phyloP scores from a whole-genome alignment of 2,329 filamentous ascomycete species.

The Aspergillus neotritici region DNA sequence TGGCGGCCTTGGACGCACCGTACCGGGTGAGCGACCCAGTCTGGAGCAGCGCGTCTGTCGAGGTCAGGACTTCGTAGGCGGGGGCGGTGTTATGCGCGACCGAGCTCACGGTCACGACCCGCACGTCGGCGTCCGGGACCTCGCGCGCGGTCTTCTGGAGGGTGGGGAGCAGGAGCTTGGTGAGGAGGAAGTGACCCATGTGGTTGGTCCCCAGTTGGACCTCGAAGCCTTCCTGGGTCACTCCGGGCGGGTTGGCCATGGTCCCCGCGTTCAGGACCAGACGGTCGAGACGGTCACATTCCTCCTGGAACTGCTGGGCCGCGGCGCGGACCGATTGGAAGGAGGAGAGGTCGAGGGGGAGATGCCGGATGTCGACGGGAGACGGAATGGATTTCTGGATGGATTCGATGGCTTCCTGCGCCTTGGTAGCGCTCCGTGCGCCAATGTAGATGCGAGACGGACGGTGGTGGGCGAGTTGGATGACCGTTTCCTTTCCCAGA shows the following conservation, averaged over 20 bases:
- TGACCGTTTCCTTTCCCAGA: constrained; percentile 44
- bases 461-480: constrained; percentile 46
- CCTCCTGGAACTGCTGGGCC: constrained; percentile 37
- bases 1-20: constrained; percentile 48
- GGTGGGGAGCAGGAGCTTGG: constrained; percentile 40
- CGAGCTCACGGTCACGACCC: constrained; percentile 36
- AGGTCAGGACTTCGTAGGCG: constrained; percentile 33
- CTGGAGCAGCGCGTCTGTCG: constrained; percentile 28
- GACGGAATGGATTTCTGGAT: constrained; percentile 30
- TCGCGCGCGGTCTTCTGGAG: constrained; percentile 32
- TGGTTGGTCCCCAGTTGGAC: constrained; percentile 45
- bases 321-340: constrained; percentile 45
- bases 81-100: constrained; percentile 32
- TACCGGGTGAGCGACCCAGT: constrained; percentile 44
- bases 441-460: constrained; percentile 53
- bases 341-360: constrained; percentile 48
- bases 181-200: constrained; percentile 43
- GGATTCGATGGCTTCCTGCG: constrained; percentile 41
- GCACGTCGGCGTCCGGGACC: constrained; percentile 24
- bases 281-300: constrained; percentile 40
- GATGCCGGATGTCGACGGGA: constrained; percentile 37
- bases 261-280: constrained; percentile 46
- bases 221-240: constrained; percentile 40
- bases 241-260: constrained; percentile 37
- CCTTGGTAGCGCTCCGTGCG: constrained; percentile 43